Percentiles rank a stretch among this genome's conserved stretches.
Conservation (phyloP, 2,329 filamentous ascomycete species). For the Oidium heveae region DNA sequence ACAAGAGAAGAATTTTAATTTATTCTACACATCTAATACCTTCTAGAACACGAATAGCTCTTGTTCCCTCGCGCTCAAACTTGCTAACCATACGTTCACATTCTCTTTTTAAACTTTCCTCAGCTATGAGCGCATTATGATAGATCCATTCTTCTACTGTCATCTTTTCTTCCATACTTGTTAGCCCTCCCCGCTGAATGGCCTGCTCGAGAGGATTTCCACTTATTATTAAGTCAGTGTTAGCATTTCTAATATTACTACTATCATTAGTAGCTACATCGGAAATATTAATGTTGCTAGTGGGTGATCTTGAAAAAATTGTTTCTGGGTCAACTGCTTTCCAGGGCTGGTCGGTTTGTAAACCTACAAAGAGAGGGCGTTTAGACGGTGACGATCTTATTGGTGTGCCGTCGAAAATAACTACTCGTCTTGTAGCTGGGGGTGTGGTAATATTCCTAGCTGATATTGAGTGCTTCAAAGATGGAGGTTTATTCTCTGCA, state of each 20-base stretch:
- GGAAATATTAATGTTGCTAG: slow-evolving; percentile 3
- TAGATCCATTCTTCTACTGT: slow-evolving; percentile 83
- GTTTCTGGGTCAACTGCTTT: slow-evolving; percentile 49
- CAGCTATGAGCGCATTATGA: slow-evolving; percentile 54
- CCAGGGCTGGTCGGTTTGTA: slow-evolving; percentile 39
- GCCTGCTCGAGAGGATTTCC: slow-evolving; percentile 13
- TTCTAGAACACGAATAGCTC: slow-evolving; percentile 55
- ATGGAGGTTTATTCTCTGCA: slow-evolving; percentile 56
- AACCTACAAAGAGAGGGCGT: slow-evolving; percentile 27
- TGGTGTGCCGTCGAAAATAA: slow-evolving; percentile 21
- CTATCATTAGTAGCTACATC: slow-evolving; percentile 5
- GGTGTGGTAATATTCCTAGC: slow-evolving; percentile 6
- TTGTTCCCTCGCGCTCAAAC: slow-evolving; percentile 63
- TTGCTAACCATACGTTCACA: slow-evolving; percentile 61
- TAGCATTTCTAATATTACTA: slow-evolving; percentile 5
- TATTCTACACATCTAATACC: slow-evolving; percentile 23
- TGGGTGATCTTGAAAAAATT: slow-evolving; percentile 28
- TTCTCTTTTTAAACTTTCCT: slow-evolving; percentile 52
- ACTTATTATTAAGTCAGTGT: too few species aligned
- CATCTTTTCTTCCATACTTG: slow-evolving; percentile 62
- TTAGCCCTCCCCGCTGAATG: slow-evolving; percentile 27
- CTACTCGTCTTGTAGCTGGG: slow-evolving; percentile 17
- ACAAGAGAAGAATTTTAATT: too few species aligned
- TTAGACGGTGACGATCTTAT: slow-evolving; percentile 36
- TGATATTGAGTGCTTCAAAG: slow-evolving; percentile 26